Evolutionary conservation across 2,329 filamentous ascomycete genomes (phyloP).

Genomic region (Metarhizium robertsii): DNA sequence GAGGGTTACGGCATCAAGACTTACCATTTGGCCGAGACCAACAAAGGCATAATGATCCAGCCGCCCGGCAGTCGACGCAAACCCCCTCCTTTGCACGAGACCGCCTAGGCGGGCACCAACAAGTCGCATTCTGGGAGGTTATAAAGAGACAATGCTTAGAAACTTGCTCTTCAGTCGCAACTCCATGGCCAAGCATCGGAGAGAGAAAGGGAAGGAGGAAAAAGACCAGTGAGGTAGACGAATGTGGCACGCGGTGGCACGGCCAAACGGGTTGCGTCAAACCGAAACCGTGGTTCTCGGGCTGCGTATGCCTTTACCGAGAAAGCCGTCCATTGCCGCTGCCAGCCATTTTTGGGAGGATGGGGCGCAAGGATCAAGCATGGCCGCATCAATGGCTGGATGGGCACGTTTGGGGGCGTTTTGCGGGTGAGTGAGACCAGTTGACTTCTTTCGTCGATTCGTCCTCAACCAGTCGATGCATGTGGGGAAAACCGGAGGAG

Average conservation of each 20-base stretch:
- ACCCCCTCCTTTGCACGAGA: slow-evolving; percentile 34
- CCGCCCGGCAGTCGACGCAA: slow-evolving; percentile 37
- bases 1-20: slow-evolving; percentile 7
- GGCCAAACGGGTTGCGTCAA: slow-evolving; percentile 8
- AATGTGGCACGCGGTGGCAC: slow-evolving; percentile 5
- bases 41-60: slow-evolving; percentile 50
- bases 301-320: slow-evolving; percentile 5
- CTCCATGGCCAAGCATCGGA: background rate
- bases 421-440: background rate
- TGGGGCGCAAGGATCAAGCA: background rate
- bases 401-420: background rate
- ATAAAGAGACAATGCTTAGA: background rate
- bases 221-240: background rate
- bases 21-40: slow-evolving; percentile 52
- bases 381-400: background rate
- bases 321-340: slow-evolving; percentile 28
- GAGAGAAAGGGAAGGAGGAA: background rate
- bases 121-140: slow-evolving; percentile 12
- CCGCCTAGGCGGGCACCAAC: slow-evolving; percentile 14
- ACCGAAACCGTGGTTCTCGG: slow-evolving; percentile 2
- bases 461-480: no score
- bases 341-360: slow-evolving; percentile 14
- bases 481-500: background rate
- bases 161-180: background rate
- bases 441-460: no score